Percentiles rank a stretch among this genome's conserved stretches.
These are phyloP conservation scores for Lichtheimia ramosa DNA, from an alignment of 371 early-diverging fungal genomes.

Conservation along the genomic window DNA sequence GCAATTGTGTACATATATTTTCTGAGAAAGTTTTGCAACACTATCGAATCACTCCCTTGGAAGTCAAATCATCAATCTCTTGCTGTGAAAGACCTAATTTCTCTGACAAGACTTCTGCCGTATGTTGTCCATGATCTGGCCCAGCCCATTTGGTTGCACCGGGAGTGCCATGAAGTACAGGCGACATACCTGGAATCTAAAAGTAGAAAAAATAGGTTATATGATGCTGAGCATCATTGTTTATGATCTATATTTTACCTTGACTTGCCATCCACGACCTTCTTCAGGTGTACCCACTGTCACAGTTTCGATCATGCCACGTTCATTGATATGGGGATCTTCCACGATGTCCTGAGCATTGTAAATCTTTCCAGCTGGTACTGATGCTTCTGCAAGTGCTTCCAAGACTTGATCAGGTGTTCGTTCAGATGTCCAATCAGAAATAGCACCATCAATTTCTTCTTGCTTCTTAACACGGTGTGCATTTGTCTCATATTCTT, in stretches of 20 bases:
- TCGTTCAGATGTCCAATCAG: conserved; percentile 43
- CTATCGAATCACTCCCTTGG: conserved; percentile 24
- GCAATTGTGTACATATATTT: too few species aligned
- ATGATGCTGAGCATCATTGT: neutral
- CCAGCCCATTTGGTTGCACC: conserved; percentile 56
- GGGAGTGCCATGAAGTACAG: conserved; percentile 46
- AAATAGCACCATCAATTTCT: conserved; percentile 50
- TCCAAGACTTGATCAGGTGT: conserved; percentile 44
- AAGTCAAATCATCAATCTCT: conserved; percentile 27
- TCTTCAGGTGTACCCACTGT: conserved; percentile 38
- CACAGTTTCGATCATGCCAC: conserved; percentile 52
- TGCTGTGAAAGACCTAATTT: conserved; percentile 26
- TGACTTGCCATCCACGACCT: conserved; percentile 43
- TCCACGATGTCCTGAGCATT: conserved; percentile 55
- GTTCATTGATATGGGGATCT: conserved; percentile 50
- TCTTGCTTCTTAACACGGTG: conserved; percentile 47
- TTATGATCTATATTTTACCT: conserved; percentile 17
- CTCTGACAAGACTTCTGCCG: conserved; percentile 33
- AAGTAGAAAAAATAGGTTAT: neutral
- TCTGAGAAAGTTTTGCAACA: neutral
- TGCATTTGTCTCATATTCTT: conserved; percentile 45
- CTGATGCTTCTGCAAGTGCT: conserved; percentile 39
- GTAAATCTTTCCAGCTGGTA: conserved; percentile 59
- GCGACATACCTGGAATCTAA: conserved; percentile 51
- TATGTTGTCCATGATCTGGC: conserved; percentile 55